phyloP scores from a whole-genome alignment of 2,329 filamentous ascomycete genomes.

The Beauveria sp. region DNA sequence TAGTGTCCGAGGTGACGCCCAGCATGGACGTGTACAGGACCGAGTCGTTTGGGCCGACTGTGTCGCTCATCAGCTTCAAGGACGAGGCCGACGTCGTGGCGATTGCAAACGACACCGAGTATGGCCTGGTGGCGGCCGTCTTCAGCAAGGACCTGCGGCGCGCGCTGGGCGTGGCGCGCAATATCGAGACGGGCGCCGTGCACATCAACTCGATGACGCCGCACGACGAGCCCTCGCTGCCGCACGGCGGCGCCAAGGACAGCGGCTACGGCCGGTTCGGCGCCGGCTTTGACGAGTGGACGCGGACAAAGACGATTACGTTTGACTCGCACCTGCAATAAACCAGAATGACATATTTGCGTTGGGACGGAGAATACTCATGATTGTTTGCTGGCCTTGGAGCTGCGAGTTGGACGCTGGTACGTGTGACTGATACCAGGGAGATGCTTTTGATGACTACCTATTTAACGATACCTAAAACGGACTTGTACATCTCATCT shows the following conservation, averaged over 20 bases:
- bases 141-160: conserved; percentile 58
- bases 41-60: conserved; percentile 66
- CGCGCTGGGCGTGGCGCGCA: conserved; percentile 46
- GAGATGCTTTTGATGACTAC: no score
- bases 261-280: conserved; percentile 55
- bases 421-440: no score
- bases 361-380: no score
- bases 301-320: conserved; percentile 10
- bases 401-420: no score
- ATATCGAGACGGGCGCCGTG: conserved; percentile 54
- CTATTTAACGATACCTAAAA: no score
- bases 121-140: conserved; percentile 60
- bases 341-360: neutral
- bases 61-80: conserved; percentile 55
- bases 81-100: conserved; percentile 60
- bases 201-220: conserved; percentile 57
- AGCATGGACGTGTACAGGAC: conserved; percentile 61
- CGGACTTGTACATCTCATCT: no score
- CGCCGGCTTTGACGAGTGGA: conserved; percentile 14
- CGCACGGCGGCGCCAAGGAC: conserved; percentile 55
- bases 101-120: conserved; percentile 72
- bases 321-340: neutral
- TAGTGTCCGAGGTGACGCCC: conserved; percentile 51
- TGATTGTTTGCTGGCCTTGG: no score
- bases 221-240: conserved; percentile 52